A percentile compares a stretch with the other conserved stretches of the same genome.
phyloP scores from a whole-genome alignment of 2,329 filamentous ascomycete genomes.

The Alternaria sp. region DNA sequence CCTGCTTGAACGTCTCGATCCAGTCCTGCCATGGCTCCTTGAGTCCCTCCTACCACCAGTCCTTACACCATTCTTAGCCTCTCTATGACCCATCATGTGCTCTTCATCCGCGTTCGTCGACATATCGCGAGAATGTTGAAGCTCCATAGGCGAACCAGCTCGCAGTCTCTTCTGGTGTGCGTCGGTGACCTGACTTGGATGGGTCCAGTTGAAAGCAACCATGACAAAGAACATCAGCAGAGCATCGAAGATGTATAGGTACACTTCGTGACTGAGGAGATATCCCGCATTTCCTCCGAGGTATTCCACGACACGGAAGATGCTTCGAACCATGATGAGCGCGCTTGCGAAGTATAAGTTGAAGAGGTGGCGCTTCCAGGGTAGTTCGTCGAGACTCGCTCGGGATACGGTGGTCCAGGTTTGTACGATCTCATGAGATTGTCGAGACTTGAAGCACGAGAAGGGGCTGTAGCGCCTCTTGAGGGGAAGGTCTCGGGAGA shows the following conservation, averaged over 20 bases:
- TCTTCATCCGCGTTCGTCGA: conserved; percentile 3
- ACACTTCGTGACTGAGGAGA: conserved; percentile 52
- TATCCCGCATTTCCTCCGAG: conserved; percentile 53
- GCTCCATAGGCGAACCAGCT: conserved; percentile 2
- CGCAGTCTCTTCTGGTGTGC: conserved; percentile 16
- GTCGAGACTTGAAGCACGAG: not conserved
- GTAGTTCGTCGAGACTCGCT: conserved; percentile 5
- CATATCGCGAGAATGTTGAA: conserved; percentile 7
- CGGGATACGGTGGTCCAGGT: not conserved
- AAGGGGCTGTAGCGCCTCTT: conserved; percentile 1
- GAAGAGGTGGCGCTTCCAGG: conserved; percentile 47
- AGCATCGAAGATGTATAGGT: conserved; percentile 56
- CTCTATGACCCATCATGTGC: not conserved
- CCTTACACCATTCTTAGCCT: not conserved
- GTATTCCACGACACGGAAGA: conserved; percentile 59
- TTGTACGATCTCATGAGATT: not conserved
- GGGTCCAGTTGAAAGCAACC: conserved; percentile 46
- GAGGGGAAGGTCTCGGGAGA: conserved; percentile 13
- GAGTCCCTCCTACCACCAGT: not conserved
- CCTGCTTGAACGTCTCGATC: not conserved
- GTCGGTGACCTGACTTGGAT: conserved; percentile 43
- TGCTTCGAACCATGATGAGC: conserved; percentile 57
- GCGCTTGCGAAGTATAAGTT: conserved; percentile 53
- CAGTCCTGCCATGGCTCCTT: not conserved
- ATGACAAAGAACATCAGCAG: conserved; percentile 53